Evolutionary conservation across 1,284 basidiomycete genomes (phyloP).

Genomic region (Heterobasidion parviporum): DNA sequence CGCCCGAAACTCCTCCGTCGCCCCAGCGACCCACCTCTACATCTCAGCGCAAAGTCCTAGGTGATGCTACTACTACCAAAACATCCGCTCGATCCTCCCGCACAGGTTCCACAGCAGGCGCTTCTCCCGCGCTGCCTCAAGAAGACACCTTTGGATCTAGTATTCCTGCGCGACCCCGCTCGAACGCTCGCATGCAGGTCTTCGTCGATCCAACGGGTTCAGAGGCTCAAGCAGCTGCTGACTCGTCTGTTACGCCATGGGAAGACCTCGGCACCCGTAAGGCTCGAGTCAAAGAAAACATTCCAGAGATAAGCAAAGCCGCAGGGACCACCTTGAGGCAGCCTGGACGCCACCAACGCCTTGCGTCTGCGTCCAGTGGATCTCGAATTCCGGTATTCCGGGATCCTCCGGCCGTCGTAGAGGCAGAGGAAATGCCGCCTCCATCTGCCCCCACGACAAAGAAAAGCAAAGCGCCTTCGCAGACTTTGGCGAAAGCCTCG

Average conservation of each 20-base stretch:
- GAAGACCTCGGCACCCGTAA: constrained; percentile 68
- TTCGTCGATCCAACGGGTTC: constrained; percentile 62
- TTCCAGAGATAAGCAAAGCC: constrained; percentile 57
- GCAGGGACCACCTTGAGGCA: constrained; percentile 58
- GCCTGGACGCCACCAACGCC: constrained; percentile 42
- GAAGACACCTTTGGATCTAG: constrained; percentile 13
- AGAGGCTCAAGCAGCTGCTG: constrained; percentile 33
- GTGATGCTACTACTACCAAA: constrained; percentile 21
- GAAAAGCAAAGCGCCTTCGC: background rate
- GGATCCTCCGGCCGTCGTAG: constrained; percentile 32
- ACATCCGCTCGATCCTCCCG: constrained; percentile 7
- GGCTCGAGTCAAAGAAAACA: constrained; percentile 67
- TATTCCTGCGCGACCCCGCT: constrained; percentile 21
- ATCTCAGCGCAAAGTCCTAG: constrained; percentile 27
- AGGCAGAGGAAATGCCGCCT: constrained; percentile 12
- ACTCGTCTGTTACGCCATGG: constrained; percentile 38
- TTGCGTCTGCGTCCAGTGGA: constrained; percentile 30
- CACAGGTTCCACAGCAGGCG: constrained; percentile 18
- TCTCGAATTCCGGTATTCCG: constrained; percentile 49
- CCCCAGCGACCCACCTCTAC: constrained; percentile 18
- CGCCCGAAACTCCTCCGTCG: constrained; percentile 12
- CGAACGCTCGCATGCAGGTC: constrained; percentile 55
- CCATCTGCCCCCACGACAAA: constrained; percentile 8
- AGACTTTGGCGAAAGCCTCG: background rate
- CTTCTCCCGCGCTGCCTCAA: constrained; percentile 18